Conservation (phyloP, 331 rosid species). For the Acacia pycnantha region DNA sequence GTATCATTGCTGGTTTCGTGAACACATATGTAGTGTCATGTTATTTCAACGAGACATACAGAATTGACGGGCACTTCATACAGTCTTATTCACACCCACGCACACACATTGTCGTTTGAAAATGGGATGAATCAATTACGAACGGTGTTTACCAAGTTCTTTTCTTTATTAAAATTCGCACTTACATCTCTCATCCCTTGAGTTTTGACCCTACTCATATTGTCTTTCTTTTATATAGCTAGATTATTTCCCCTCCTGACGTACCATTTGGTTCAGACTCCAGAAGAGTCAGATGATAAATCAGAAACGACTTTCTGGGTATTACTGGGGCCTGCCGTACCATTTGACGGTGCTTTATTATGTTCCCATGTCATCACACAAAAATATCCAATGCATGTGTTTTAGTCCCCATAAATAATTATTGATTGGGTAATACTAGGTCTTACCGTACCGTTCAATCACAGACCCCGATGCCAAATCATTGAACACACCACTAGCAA, state of each 20-base stretch:
- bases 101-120: too few relatives aligned
- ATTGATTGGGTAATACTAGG: neutral
- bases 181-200: neutral
- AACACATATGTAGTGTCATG: neutral
- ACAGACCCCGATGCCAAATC: neutral
- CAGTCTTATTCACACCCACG: neutral
- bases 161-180: too few relatives aligned
- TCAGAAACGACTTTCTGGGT: too few relatives aligned
- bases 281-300: neutral
- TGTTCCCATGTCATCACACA: neutral
- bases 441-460: neutral
- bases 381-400: neutral
- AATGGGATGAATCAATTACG: neutral
- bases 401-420: neutral
- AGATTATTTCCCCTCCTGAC: neutral
- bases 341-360: neutral
- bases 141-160: too few relatives aligned
- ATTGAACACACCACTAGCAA: neutral
- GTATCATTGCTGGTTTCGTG: too few relatives aligned
- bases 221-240: neutral
- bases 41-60: neutral
- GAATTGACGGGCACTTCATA: neutral
- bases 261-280: neutral
- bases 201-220: neutral
- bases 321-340: neutral